These are phyloP conservation scores for Phialophora verrucosa DNA, from an alignment of 2,329 filamentous ascomycete genomes.

Conservation along the genomic window DNA sequence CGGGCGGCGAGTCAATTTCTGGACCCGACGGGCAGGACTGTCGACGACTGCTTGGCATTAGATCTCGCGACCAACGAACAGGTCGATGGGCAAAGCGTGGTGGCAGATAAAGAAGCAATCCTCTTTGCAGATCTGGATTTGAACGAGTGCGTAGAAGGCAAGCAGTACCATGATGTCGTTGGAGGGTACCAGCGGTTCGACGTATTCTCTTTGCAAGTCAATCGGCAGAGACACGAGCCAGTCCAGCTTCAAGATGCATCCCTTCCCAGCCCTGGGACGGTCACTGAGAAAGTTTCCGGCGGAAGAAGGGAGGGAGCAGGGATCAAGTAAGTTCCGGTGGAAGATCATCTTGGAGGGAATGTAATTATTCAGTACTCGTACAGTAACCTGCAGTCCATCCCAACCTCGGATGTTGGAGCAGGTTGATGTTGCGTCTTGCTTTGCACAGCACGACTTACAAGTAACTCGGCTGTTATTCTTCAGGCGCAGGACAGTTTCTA, in stretches of 20 bases:
- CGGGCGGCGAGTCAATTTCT: slow-evolving; percentile 58
- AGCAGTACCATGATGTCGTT: slow-evolving; percentile 63
- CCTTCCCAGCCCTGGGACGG: background rate
- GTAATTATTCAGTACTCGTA: background rate
- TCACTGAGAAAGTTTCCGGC: slow-evolving; percentile 6
- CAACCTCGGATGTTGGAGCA: background rate
- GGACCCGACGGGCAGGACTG: slow-evolving; percentile 55
- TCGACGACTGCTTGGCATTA: slow-evolving; percentile 48
- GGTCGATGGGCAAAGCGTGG: background rate
- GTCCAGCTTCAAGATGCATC: slow-evolving; percentile 28
- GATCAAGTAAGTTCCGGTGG: slow-evolving; percentile 15
- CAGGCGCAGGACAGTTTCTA: background rate
- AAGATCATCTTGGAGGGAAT: slow-evolving; percentile 1
- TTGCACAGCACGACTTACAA: background rate
- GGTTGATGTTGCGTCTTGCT: background rate
- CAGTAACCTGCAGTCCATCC: background rate
- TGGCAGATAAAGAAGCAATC: slow-evolving; percentile 57
- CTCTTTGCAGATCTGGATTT: slow-evolving; percentile 60
- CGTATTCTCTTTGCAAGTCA: slow-evolving; percentile 59
- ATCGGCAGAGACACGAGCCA: slow-evolving; percentile 49
- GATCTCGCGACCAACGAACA: slow-evolving; percentile 28
- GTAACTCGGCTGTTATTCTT: background rate
- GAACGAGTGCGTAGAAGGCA: slow-evolving; percentile 58
- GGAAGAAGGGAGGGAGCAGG: background rate
- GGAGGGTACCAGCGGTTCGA: slow-evolving; percentile 63